These are phyloP conservation scores for Triangularia setosa DNA, from an alignment of 2,329 filamentous ascomycete genomes.

Conservation along the genomic window DNA sequence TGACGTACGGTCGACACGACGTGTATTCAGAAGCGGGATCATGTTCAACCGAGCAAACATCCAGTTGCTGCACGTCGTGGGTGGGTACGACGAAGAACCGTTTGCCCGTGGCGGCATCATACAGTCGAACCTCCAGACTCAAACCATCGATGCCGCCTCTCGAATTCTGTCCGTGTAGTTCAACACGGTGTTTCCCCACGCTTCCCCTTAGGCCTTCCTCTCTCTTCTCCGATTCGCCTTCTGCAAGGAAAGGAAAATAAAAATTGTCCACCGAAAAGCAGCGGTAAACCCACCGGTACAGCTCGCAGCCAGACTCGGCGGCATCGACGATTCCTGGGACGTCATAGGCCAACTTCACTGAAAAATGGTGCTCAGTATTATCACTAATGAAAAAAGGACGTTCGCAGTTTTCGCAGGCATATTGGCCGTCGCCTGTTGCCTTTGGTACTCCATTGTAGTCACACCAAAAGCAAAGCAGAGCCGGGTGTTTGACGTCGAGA, in stretches of 20 bases:
- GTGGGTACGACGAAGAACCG: too few species aligned
- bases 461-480: not conserved
- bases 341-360: not conserved
- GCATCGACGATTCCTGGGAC: not conserved
- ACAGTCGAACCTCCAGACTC: too few species aligned
- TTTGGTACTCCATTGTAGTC: not conserved
- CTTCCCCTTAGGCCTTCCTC: too few species aligned
- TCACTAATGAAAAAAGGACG: not conserved
- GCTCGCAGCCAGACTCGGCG: conserved; percentile 1
- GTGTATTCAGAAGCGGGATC: not conserved
- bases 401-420: not conserved
- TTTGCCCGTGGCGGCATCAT: too few species aligned
- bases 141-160: too few species aligned
- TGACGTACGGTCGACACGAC: not conserved
- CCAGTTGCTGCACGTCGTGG: not conserved
- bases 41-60: not conserved
- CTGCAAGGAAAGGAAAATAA: not conserved
- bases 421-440: not conserved
- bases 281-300: conserved; percentile 9
- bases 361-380: not conserved
- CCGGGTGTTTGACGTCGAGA: not conserved
- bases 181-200: too few species aligned
- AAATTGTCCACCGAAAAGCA: not conserved
- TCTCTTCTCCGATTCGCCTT: not conserved
- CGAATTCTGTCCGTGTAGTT: too few species aligned